Percentiles rank a stretch among this genome's conserved stretches.
phyloP scores from a whole-genome alignment of 2,329 filamentous ascomycete genomes.

The Hansfordia pulvinata region DNA sequence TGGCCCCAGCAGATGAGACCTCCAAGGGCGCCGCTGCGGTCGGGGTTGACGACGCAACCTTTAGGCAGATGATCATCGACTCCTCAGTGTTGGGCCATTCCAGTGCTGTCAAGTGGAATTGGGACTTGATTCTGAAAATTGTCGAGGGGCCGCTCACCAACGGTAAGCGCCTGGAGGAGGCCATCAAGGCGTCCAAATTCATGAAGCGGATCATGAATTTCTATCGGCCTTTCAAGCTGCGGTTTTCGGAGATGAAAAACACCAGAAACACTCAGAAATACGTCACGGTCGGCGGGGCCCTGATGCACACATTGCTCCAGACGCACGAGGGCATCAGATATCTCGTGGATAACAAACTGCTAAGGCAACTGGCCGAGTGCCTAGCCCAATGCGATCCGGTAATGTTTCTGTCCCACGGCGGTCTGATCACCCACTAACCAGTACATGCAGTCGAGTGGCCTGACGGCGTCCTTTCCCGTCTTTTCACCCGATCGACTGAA shows the following conservation, averaged over 20 bases:
- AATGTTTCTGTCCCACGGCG: slow-evolving; percentile 14
- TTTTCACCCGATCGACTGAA: slow-evolving; percentile 76
- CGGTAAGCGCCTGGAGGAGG: slow-evolving; percentile 84
- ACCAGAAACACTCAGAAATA: slow-evolving; percentile 92
- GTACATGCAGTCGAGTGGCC: slow-evolving; percentile 43
- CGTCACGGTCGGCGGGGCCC: slow-evolving; percentile 73
- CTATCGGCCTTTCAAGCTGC: slow-evolving; percentile 91
- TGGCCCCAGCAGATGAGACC: slow-evolving; percentile 41
- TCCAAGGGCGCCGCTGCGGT: slow-evolving; percentile 34
- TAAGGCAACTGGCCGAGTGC: slow-evolving; percentile 90
- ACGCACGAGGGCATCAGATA: slow-evolving; percentile 76
- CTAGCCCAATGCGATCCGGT: slow-evolving; percentile 88
- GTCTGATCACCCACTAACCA: slow-evolving; percentile 5
- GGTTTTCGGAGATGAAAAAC: slow-evolving; percentile 81
- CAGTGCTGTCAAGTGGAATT: slow-evolving; percentile 94
- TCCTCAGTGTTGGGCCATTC: slow-evolving; percentile 79
- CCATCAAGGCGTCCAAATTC: slow-evolving; percentile 89
- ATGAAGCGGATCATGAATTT: slow-evolving; percentile 91
- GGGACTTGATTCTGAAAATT: slow-evolving; percentile 81
- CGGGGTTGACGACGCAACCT: slow-evolving; percentile 47
- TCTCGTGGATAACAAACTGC: slow-evolving; percentile 78
- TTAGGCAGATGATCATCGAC: slow-evolving; percentile 55
- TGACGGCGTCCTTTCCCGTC: slow-evolving; percentile 73
- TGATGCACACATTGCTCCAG: slow-evolving; percentile 78
- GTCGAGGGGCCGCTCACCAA: slow-evolving; percentile 89